Evolutionary conservation across 495 filamentous ascomycete genomes (phyloP).

Genomic region (Copromyces sp.): DNA sequence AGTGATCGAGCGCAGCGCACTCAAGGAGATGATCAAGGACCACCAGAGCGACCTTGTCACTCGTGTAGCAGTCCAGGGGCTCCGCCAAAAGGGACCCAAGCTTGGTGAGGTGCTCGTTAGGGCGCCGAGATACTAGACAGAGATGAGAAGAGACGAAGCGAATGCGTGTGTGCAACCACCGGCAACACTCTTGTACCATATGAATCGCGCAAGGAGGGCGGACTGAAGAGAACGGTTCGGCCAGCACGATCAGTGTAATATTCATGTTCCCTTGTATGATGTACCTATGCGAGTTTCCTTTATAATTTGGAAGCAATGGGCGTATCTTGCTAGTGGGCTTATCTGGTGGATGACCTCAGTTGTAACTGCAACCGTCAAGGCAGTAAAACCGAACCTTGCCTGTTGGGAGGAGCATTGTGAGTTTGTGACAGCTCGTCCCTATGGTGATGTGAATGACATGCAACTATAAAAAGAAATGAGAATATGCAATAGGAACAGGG

Average conservation of each 20-base stretch:
- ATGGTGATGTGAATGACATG: neutral
- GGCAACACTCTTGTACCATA: neutral
- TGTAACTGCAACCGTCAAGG: neutral
- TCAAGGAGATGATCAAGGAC: constrained; percentile 60
- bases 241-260: neutral
- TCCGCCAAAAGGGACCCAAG: constrained; percentile 8
- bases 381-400: neutral
- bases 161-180: neutral
- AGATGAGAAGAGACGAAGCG: neutral
- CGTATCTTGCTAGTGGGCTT: neutral
- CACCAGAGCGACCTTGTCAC: constrained; percentile 66
- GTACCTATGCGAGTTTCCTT: neutral
- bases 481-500: neutral
- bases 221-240: neutral
- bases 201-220: neutral
- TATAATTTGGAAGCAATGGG: neutral
- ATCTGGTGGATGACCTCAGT: neutral
- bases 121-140: neutral
- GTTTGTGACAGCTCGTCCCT: neutral
- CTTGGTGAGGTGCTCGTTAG: constrained; percentile 12
- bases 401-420: too few species aligned
- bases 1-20: constrained; percentile 74
- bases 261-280: neutral
- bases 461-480: neutral
- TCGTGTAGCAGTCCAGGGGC: constrained; percentile 25